phyloP scores from a whole-genome alignment of 441 rosid genomes.

The Corymbia calophylla region DNA sequence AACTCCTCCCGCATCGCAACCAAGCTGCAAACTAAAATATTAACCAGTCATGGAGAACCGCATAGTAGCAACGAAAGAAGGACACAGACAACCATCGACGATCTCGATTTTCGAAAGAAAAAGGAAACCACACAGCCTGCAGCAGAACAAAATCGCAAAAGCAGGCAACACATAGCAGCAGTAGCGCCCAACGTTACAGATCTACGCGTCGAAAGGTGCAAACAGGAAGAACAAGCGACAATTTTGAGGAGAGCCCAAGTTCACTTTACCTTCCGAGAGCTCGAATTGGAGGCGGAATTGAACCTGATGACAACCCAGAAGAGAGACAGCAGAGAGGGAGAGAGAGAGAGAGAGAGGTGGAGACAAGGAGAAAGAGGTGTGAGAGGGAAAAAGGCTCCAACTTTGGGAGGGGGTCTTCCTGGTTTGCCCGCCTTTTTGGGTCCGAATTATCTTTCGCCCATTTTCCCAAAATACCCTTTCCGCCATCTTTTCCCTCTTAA shows the following conservation, averaged over 20 bases:
- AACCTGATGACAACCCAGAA: neutral
- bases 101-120: neutral
- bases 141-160: neutral
- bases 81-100: neutral
- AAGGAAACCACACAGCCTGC: neutral
- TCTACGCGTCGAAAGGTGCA: neutral
- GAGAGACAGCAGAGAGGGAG: neutral
- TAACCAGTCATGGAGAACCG: neutral
- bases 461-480: conserved; percentile 2
- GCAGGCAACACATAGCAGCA: neutral
- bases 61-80: neutral
- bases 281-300: neutral
- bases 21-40: neutral
- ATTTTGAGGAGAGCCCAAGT: neutral
- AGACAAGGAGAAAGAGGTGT: neutral
- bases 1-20: neutral
- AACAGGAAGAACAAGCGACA: neutral
- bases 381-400: neutral
- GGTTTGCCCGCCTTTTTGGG: neutral
- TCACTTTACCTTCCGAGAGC: neutral
- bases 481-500: neutral
- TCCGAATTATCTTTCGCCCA: neutral
- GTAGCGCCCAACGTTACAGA: neutral
- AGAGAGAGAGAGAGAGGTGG: neutral
- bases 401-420: no score